These are phyloP conservation scores for Penicillium sp. DNA, from an alignment of 2,329 filamentous ascomycete genomes.

Conservation along the genomic window DNA sequence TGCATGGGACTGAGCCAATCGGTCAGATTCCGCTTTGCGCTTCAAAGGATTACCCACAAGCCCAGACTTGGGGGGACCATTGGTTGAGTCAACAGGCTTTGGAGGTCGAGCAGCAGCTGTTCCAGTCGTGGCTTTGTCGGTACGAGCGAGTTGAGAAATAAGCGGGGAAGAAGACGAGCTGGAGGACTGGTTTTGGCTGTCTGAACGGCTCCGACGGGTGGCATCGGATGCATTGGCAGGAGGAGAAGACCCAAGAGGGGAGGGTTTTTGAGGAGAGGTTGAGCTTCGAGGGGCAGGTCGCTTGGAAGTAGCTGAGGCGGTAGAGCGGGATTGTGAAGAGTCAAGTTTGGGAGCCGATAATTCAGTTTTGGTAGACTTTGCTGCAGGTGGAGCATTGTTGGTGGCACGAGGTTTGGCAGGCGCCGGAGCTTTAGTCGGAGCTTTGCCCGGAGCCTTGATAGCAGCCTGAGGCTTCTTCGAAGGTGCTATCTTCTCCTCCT, in stretches of 20 bases:
- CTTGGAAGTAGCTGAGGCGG: constrained; percentile 35
- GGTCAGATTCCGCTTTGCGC: constrained; percentile 41
- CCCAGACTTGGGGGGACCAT: constrained; percentile 28
- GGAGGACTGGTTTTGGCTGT: constrained; percentile 43
- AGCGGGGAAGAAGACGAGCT: constrained; percentile 47
- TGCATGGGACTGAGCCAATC: constrained; percentile 18
- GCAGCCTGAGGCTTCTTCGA: constrained; percentile 19
- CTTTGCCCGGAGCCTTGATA: background rate
- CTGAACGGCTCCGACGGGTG: constrained; percentile 44
- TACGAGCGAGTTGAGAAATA: constrained; percentile 38
- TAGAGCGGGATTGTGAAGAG: constrained; percentile 3
- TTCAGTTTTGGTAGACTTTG: constrained; percentile 27
- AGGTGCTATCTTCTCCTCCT: constrained; percentile 13
- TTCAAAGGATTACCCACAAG: constrained; percentile 36
- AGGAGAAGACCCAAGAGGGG: constrained; percentile 60
- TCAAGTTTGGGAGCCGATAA: constrained; percentile 25
- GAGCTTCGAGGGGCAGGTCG: constrained; percentile 39
- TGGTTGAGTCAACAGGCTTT: constrained; percentile 25
- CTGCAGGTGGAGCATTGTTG: constrained; percentile 20
- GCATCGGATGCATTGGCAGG: constrained; percentile 61
- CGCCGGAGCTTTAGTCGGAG: constrained; percentile 16
- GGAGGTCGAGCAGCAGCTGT: constrained; percentile 17
- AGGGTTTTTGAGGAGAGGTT: constrained; percentile 60
- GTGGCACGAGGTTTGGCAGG: constrained; percentile 18
- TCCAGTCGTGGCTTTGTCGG: constrained; percentile 20